A percentile compares a stretch with the other conserved stretches of the same genome.
Conservation (phyloP, 331 rosid species). For the Cydonia oblonga region DNA sequence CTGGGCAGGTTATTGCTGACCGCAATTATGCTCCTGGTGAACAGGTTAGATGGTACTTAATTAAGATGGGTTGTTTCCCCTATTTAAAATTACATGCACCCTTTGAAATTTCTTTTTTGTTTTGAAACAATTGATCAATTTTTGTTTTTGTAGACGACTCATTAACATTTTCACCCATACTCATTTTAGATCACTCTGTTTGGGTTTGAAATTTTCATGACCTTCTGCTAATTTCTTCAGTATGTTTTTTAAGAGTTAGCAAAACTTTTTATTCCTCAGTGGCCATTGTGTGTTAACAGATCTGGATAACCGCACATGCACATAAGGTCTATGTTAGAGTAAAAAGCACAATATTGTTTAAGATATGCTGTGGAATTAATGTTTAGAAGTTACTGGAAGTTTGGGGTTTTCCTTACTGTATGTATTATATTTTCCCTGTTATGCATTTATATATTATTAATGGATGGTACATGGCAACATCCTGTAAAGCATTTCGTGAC, state of each 20-base stretch:
- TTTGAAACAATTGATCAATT: too few species aligned
- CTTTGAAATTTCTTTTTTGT: too few species aligned
- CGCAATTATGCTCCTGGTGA: constrained; percentile 60
- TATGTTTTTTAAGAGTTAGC: neutral
- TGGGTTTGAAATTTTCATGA: neutral
- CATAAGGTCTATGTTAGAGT: neutral
- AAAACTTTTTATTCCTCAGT: neutral
- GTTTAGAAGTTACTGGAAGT: neutral
- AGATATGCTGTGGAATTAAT: neutral
- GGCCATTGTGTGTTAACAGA: neutral
- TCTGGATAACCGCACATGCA: neutral
- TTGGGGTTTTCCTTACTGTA: neutral
- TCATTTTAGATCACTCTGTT: neutral
- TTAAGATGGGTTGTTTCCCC: too few species aligned
- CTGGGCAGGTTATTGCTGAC: constrained; percentile 58
- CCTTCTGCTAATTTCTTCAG: neutral
- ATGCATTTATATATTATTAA: neutral
- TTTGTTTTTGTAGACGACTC: neutral
- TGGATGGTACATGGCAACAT: neutral
- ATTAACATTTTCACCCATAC: neutral
- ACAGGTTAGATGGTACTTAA: constrained; percentile 37
- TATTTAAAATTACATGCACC: too few species aligned
- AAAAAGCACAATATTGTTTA: neutral
- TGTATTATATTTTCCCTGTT: too few species aligned
- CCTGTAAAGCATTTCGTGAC: neutral